Percentiles rank a stretch among this genome's conserved stretches.
phyloP scores from a whole-genome alignment of 2,329 filamentous ascomycete genomes.

The Microdochium paspali region DNA sequence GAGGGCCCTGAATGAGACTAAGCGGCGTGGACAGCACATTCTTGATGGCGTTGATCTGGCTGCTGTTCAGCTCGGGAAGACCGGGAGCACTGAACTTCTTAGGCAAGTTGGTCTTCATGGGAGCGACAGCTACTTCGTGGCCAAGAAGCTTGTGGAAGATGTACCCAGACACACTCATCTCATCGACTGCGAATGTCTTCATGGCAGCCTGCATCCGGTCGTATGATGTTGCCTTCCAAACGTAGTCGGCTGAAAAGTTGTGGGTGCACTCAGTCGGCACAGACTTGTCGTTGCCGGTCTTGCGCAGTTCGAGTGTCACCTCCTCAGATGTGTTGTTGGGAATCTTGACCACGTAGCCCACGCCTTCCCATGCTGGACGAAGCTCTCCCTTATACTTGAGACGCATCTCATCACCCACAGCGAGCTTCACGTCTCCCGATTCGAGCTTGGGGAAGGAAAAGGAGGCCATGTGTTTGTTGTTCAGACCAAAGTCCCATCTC shows the following conservation, averaged over 20 bases:
- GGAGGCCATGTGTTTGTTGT: conserved; percentile 94
- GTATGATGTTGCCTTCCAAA: conserved; percentile 99
- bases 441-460: conserved; percentile 96
- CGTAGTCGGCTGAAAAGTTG: conserved; percentile 97
- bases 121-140: conserved; percentile 86
- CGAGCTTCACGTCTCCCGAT: conserved; percentile 93
- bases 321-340: conserved; percentile 99
- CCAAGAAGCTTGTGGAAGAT: conserved; percentile 96
- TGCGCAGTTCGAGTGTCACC: conserved; percentile 87
- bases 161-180: conserved; percentile 97
- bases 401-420: conserved; percentile 97
- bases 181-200: conserved; percentile 97
- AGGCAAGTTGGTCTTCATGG: conserved; percentile 91
- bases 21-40: conserved; percentile 88
- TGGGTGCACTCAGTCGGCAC: conserved; percentile 94
- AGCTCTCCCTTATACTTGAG: conserved; percentile 93
- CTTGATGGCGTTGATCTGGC: conserved; percentile 94
- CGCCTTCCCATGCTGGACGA: conserved; percentile 87
- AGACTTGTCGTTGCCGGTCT: conserved; percentile 91
- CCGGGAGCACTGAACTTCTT: conserved; percentile 96
- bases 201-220: conserved; percentile 98
- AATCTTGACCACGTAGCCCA: conserved; percentile 98
- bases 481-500: conserved; percentile 88
- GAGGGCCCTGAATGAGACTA: conserved; percentile 92
- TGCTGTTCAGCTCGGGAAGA: conserved; percentile 87